Percentiles rank a stretch among this genome's conserved stretches.
Conservation (phyloP, 2,329 filamentous ascomycete species). For the Sclerotinia nivalis region DNA sequence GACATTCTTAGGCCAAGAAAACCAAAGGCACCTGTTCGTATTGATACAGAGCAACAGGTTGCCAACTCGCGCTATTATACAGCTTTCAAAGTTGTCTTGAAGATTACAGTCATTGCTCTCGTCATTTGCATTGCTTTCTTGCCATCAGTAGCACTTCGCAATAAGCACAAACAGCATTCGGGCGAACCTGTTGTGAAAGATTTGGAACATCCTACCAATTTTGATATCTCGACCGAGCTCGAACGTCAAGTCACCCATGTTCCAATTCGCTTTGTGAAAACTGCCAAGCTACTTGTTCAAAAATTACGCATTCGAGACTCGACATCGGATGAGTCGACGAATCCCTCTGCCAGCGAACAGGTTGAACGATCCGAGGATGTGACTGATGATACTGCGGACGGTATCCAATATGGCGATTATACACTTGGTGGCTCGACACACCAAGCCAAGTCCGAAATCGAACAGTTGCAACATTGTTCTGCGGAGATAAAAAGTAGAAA, state of each 20-base stretch:
- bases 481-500: neutral
- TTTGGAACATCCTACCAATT: neutral
- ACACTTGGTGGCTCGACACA: neutral
- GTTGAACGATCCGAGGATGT: neutral
- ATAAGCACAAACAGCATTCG: neutral
- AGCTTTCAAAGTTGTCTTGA: constrained; percentile 12
- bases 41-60: neutral
- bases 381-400: neutral
- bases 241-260: constrained; percentile 12
- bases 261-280: neutral
- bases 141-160: constrained; percentile 2
- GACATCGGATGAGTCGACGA: neutral
- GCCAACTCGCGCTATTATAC: constrained; percentile 9
- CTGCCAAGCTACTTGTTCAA: constrained; percentile 3
- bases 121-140: constrained; percentile 21
- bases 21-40: neutral
- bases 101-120: constrained; percentile 8
- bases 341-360: neutral
- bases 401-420: neutral
- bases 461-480: neutral
- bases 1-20: constrained; percentile 16
- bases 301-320: neutral
- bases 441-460: neutral
- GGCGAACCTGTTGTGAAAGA: neutral
- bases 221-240: neutral